A percentile compares a stretch with the other conserved stretches of the same genome.
Evolutionary conservation across 108 stramenopile genomes (phyloP).

Genomic region (Cyclotella baltica): DNA sequence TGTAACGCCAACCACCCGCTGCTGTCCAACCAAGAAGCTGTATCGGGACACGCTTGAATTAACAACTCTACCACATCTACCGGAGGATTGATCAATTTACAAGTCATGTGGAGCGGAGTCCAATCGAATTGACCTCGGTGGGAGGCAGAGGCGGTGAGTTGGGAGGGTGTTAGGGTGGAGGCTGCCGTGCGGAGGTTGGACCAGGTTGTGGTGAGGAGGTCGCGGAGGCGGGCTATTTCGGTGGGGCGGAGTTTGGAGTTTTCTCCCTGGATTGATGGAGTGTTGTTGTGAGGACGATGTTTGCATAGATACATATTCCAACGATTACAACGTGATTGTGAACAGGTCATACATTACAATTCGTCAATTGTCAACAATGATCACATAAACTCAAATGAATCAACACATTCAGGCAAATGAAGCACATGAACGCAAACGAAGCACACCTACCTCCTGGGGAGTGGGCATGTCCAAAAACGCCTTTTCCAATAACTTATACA

Average conservation of each 20-base stretch:
- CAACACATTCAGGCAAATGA: not conserved
- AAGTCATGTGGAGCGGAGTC: conserved; percentile 14
- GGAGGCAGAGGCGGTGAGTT: not conserved
- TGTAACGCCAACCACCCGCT: conserved; percentile 85
- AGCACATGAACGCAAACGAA: not conserved
- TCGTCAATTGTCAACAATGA: not conserved
- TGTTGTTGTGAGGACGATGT: not conserved
- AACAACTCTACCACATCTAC: not conserved
- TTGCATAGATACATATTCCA: no score
- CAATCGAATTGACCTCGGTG: not conserved
- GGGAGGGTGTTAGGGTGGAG: not conserved
- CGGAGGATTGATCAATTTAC: conserved; percentile 10
- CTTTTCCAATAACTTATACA: conserved; percentile 29
- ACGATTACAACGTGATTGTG: no score
- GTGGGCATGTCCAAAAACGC: conserved; percentile 38
- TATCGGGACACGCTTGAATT: conserved; percentile 10
- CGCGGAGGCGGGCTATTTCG: conserved; percentile 20
- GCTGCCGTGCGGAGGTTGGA: no score
- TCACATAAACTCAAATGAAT: no score
- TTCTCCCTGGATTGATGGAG: not conserved
- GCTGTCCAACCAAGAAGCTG: conserved; percentile 62
- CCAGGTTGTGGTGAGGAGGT: conserved; percentile 17
- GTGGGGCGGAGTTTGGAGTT: conserved; percentile 8
- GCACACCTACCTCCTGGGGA: not conserved
- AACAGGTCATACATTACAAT: not conserved